Evolutionary conservation across 2,329 filamentous ascomycete genomes (phyloP).

Genomic region (Macrophomina pseudophaseolina): DNA sequence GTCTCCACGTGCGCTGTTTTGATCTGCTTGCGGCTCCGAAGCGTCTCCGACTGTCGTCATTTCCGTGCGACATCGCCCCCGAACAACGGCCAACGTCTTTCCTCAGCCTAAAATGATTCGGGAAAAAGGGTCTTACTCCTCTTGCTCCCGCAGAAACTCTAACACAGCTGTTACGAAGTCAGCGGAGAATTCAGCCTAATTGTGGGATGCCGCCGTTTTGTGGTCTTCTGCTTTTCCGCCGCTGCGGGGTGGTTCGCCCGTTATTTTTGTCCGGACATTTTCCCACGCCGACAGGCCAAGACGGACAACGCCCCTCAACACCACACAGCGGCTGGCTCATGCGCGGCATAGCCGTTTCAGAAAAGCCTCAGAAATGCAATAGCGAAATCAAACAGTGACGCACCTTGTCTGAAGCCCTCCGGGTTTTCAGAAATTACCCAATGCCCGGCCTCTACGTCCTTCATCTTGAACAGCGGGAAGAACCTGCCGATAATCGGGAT

Average conservation of each 20-base stretch:
- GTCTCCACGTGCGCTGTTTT: conserved; percentile 19
- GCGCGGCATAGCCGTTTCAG: conserved; percentile 6
- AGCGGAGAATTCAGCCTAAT: neutral
- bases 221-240: conserved; percentile 8
- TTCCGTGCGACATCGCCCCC: conserved; percentile 13
- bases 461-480: conserved; percentile 77
- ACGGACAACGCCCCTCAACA: neutral
- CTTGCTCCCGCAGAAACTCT: conserved; percentile 65
- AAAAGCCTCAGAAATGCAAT: conserved; percentile 38
- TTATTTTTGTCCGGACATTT: neutral
- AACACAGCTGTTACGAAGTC: conserved; percentile 59
- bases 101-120: neutral
- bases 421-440: conserved; percentile 92
- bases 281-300: neutral
- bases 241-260: neutral
- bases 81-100: neutral
- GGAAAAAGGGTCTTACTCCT: conserved; percentile 35
- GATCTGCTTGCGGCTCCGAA: conserved; percentile 22
- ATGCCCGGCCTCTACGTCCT: conserved; percentile 78
- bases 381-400: neutral
- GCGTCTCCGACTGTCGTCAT: conserved; percentile 19
- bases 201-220: neutral
- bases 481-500: conserved; percentile 80
- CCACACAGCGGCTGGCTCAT: neutral
- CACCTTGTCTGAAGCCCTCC: conserved; percentile 63